These are phyloP conservation scores for Beauveria caledonica DNA, from an alignment of 2,329 filamentous ascomycete genomes.

Conservation along the genomic window DNA sequence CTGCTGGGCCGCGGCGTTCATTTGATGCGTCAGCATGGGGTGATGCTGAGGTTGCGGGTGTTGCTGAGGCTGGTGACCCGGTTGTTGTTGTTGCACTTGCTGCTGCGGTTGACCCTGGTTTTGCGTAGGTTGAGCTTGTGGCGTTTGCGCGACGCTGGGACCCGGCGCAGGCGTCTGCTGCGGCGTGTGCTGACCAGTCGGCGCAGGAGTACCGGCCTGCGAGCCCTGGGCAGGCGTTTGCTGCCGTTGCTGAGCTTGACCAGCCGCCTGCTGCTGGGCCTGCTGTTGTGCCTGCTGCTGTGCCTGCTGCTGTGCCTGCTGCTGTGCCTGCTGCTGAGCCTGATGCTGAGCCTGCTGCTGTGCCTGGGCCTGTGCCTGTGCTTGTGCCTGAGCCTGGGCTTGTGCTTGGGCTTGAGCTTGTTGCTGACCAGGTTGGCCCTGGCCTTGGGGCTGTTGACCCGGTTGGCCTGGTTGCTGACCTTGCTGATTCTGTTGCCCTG, in stretches of 20 bases:
- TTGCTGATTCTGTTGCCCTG: conserved; percentile 23
- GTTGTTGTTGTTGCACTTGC: conserved; percentile 22
- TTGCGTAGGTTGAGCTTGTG: conserved; percentile 27
- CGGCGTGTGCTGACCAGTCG: conserved; percentile 37
- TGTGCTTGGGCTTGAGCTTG: conserved; percentile 21
- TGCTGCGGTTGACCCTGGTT: conserved; percentile 24
- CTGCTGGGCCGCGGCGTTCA: conserved; percentile 25
- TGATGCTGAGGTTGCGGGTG: conserved; percentile 30
- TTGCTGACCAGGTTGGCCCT: conserved; percentile 18
- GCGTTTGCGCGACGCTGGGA: conserved; percentile 18
- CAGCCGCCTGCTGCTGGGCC: conserved; percentile 21
- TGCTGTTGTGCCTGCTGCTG: conserved; percentile 20
- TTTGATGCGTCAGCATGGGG: conserved; percentile 21
- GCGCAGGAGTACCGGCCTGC: conserved; percentile 33
- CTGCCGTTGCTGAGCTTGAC: conserved; percentile 30
- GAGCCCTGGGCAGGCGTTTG: conserved; percentile 38
- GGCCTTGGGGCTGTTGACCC: conserved; percentile 26
- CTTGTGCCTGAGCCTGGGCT: conserved; percentile 13
- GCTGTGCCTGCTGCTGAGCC: conserved; percentile 17
- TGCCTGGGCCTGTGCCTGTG: conserved; percentile 12
- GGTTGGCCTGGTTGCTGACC: conserved; percentile 27
- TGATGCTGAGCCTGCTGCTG: conserved; percentile 17
- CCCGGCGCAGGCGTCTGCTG: conserved; percentile 37
- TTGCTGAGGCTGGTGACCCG: conserved; percentile 22
- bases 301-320: conserved; percentile 16